Percentiles rank a stretch among this genome's conserved stretches.
phyloP scores from a whole-genome alignment of 768 basidiomycete genomes.

The Boletus pseudo-olivaceus region DNA sequence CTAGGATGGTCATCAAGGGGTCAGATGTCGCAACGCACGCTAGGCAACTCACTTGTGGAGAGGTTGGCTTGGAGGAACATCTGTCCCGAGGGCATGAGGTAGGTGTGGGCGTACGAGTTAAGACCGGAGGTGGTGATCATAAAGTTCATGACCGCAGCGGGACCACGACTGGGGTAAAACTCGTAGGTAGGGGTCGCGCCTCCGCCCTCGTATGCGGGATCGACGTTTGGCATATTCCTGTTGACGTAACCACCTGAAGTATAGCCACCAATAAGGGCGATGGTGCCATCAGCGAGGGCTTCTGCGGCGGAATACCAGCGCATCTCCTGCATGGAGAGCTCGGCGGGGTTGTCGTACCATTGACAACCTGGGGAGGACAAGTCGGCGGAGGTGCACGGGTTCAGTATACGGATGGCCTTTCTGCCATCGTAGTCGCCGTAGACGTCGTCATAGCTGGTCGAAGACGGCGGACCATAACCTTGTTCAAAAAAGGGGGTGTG shows the following conservation, averaged over 20 bases:
- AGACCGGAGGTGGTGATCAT: conserved; percentile 70
- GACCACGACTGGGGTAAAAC: conserved; percentile 65
- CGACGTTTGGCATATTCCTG: conserved; percentile 60
- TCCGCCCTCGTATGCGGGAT: conserved; percentile 57
- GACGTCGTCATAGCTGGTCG: conserved; percentile 45
- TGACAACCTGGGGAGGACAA: conserved; percentile 48
- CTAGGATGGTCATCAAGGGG: conserved; percentile 18
- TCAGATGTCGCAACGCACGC: background rate
- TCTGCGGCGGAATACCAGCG: conserved; percentile 80
- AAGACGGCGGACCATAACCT: conserved; percentile 34
- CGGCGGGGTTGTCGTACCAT: conserved; percentile 66
- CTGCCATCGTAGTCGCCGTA: conserved; percentile 81
- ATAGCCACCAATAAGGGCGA: conserved; percentile 79
- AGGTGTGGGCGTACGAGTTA: conserved; percentile 73
- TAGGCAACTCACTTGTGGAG: conserved; percentile 52
- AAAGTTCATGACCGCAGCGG: conserved; percentile 55
- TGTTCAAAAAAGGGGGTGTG: conserved; percentile 21
- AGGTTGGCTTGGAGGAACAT: conserved; percentile 79
- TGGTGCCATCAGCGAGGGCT: conserved; percentile 66
- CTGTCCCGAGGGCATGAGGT: conserved; percentile 68
- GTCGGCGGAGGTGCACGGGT: conserved; percentile 56
- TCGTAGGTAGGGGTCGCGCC: conserved; percentile 78
- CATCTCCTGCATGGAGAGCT: conserved; percentile 58
- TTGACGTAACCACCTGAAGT: conserved; percentile 74
- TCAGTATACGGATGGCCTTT: conserved; percentile 75